Base-by-base conservation (phyloP, 2,329 filamentous ascomycete genomes). In the Sporothrix globosa region DNA sequence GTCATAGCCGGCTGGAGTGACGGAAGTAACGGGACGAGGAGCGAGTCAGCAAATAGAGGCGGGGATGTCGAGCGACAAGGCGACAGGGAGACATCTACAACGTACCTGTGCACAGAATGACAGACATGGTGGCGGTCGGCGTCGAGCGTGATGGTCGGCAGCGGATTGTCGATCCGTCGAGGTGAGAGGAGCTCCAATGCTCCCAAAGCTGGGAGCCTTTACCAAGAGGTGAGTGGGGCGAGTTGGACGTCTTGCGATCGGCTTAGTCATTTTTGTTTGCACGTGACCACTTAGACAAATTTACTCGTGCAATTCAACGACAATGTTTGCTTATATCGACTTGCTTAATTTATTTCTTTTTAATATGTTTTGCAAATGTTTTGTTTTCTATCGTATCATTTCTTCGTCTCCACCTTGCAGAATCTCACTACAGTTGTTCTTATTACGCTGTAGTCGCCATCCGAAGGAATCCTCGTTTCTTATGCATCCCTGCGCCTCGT, bases 21-120 rank as follows among this genome's bases (percentile, higher is more conserved):
- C 2, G 10, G 41, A 17, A 7, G 34, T 9, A 34, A 34, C 27
- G 17, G 19, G 10, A 7, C 30, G 50, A 30, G n/a, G 17, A 27
- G 14, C 7, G 48, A 14, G 50, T 54, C 30, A 67, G n/a, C 14
- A 63, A 17, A n/a, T 4, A 34, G 44, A 19, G 0, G 14, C 14
- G 14, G 2, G 2, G 44, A 48, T 19, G 44, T 5, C 17, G 44
- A 48, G 19, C 48, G 3, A 50, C 48, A 50, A 1, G 17, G 19
- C 13, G 34, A 34, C 34, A 44, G 11, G 41, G 48, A 19, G 4
- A 50, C 19, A 10, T 24, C 52, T 27, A 10, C 52, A 27, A 75
- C 79, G 75, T 81, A 88, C 86, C 86, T 78, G 86, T 88, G 77
- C 86, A 88, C 73, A 88, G 83, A 81, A 88, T 88, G 75, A 88